Evolutionary conservation across 495 filamentous ascomycete genomes (phyloP).

Genomic region (Aspergillus taichungensis): DNA sequence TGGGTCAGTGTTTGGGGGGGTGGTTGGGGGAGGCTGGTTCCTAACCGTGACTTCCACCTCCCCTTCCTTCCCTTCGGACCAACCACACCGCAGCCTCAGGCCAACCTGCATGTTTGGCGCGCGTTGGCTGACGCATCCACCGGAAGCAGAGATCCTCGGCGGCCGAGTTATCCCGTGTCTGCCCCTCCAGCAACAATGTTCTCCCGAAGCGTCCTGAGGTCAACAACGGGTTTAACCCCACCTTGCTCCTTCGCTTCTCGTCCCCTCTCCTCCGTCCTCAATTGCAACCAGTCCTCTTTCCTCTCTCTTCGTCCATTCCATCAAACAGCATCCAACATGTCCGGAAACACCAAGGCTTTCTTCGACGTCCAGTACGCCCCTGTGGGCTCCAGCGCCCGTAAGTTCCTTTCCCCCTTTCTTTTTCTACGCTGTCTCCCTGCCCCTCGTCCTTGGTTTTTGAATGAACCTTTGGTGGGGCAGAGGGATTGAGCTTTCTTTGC

Average conservation of each 20-base stretch:
- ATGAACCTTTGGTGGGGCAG: background rate
- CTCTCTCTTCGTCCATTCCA: conserved; percentile 50
- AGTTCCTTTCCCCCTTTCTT: conserved; percentile 22
- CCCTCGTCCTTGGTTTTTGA: conserved; percentile 3
- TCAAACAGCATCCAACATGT: conserved; percentile 56
- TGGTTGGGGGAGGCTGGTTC: no score
- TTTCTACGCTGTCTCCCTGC: conserved; percentile 3
- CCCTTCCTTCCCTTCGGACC: no score
- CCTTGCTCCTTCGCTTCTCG: conserved; percentile 37
- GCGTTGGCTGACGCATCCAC: conserved; percentile 14
- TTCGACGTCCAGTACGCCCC: conserved; percentile 58
- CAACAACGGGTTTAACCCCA: conserved; percentile 32
- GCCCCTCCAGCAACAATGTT: conserved; percentile 44
- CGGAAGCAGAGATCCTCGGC: conserved; percentile 15
- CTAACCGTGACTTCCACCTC: no score
- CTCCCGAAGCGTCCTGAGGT: conserved; percentile 35
- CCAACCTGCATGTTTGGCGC: conserved; percentile 14
- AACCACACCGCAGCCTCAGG: background rate
- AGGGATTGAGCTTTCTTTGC: conserved; percentile 6
- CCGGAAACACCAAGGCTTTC: conserved; percentile 46
- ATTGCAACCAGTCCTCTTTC: conserved; percentile 34
- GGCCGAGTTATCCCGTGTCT: conserved; percentile 19
- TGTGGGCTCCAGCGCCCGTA: conserved; percentile 51
- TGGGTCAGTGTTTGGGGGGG: no score
- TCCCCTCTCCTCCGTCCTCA: conserved; percentile 32